Conservation (phyloP, 345 rosid species). For the Eucalyptus curtisii region DNA sequence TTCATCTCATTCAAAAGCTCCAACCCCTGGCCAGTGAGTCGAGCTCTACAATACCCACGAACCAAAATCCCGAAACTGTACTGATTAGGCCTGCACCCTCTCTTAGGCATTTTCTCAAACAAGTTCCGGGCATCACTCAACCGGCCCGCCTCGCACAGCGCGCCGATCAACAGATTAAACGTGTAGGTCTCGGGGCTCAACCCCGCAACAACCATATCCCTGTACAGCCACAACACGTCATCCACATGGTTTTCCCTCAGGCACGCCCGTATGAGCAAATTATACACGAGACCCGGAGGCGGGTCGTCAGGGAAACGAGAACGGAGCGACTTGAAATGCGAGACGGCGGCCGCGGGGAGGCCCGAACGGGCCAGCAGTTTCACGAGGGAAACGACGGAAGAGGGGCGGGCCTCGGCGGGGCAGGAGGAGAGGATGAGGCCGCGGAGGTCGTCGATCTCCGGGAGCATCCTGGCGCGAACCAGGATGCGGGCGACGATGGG, state of each 20-base stretch:
- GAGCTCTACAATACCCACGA: conserved; percentile 77
- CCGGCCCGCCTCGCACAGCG: conserved; percentile 53
- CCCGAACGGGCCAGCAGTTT: conserved; percentile 38
- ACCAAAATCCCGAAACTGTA: conserved; percentile 74
- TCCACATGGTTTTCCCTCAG: conserved; percentile 30
- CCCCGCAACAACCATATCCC: conserved; percentile 55
- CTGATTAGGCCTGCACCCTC: conserved; percentile 72
- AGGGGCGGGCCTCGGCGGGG: neutral
- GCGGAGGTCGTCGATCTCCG: conserved; percentile 62
- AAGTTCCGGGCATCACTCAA: conserved; percentile 55
- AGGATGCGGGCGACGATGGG: conserved; percentile 61
- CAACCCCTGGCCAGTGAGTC: conserved; percentile 37
- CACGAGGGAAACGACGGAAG: conserved; percentile 31
- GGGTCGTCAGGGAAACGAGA: conserved; percentile 27
- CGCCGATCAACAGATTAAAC: conserved; percentile 58
- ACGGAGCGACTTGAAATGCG: conserved; percentile 48
- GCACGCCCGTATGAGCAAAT: conserved; percentile 44
- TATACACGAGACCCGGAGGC: conserved; percentile 45
- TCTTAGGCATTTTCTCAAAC: conserved; percentile 84
- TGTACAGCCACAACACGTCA: conserved; percentile 55
- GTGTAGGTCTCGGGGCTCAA: conserved; percentile 72
- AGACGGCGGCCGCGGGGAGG: conserved; percentile 32
- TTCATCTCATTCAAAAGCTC: conserved; percentile 51
- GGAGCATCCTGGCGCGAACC: conserved; percentile 42
- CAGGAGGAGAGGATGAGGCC: conserved; percentile 25